Percentiles rank a stretch among this genome's conserved stretches.
These are phyloP conservation scores for Sphaerosporella brunnea DNA, from an alignment of 495 filamentous ascomycete species.

Conservation along the genomic window DNA sequence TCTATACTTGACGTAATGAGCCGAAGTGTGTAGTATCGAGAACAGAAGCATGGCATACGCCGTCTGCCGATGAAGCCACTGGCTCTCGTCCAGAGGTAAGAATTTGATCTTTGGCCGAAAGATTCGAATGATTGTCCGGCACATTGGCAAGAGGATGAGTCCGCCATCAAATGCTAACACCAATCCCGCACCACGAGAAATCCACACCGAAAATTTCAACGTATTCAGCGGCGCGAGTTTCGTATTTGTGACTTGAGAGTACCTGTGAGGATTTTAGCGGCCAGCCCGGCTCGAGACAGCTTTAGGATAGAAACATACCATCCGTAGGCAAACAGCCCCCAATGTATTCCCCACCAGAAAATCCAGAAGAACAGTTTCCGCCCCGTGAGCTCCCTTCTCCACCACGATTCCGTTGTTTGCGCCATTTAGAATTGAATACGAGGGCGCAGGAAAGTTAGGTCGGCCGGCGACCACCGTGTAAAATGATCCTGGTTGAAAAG, in stretches of 20 bases:
- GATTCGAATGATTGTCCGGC: constrained; percentile 67
- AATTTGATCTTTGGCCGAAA: constrained; percentile 75
- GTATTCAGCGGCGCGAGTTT: constrained; percentile 61
- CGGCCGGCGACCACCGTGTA: constrained; percentile 21
- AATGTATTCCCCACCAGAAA: constrained; percentile 71
- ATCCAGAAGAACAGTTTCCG: constrained; percentile 63
- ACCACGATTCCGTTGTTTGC: constrained; percentile 28
- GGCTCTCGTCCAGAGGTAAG: constrained; percentile 80
- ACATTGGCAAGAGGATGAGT: constrained; percentile 85
- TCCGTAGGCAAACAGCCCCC: constrained; percentile 65
- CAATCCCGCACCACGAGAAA: constrained; percentile 83
- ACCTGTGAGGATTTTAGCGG: constrained; percentile 35
- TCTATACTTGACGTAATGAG: constrained; percentile 91
- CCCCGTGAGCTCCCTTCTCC: constrained; percentile 43
- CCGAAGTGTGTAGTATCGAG: constrained; percentile 52
- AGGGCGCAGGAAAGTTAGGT: constrained; percentile 10
- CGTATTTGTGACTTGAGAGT: constrained; percentile 47
- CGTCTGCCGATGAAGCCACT: constrained; percentile 93
- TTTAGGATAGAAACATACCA: constrained; percentile 42
- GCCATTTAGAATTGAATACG: neutral
- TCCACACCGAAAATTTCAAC: constrained; percentile 77
- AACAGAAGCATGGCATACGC: constrained; percentile 79
- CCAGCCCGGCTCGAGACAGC: neutral
- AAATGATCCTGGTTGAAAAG: constrained; percentile 2
- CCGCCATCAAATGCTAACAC: constrained; percentile 64